Percentiles rank a stretch among this genome's conserved stretches.
These are phyloP conservation scores for Rutstroemia sp. DNA, from an alignment of 2,329 filamentous ascomycete species.

Conservation along the genomic window DNA sequence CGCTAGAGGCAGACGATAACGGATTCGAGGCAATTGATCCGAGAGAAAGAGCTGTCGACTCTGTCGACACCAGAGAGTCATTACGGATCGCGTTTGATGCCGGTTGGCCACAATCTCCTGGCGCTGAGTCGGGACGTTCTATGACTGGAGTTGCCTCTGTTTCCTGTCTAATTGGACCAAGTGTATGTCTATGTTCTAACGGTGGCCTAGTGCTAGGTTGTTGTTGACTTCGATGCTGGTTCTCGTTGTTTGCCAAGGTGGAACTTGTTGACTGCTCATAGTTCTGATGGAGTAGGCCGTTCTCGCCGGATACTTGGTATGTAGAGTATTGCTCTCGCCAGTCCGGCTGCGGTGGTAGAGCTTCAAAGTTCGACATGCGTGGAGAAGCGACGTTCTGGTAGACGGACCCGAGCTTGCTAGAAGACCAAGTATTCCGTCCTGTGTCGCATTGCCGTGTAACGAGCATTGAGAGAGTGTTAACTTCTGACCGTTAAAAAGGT, in stretches of 20 bases:
- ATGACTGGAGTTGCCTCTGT: constrained; percentile 16
- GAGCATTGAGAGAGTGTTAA: constrained; percentile 30
- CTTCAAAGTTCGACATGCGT: constrained; percentile 33
- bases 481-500: constrained; percentile 10
- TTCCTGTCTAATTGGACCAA: constrained; percentile 23
- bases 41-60: constrained; percentile 33
- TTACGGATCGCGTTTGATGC: constrained; percentile 32
- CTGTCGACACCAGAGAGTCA: constrained; percentile 34
- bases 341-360: constrained; percentile 29
- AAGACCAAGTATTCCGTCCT: constrained; percentile 32
- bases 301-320: constrained; percentile 26
- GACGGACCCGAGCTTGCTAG: constrained; percentile 30
- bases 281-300: constrained; percentile 20
- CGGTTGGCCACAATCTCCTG: constrained; percentile 21
- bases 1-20: constrained; percentile 33
- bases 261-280: constrained; percentile 24
- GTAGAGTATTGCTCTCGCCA: constrained; percentile 32
- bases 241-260: constrained; percentile 17
- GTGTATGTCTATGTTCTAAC: constrained; percentile 28
- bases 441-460: constrained; percentile 32
- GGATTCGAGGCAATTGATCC: constrained; percentile 34
- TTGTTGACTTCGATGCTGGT: constrained; percentile 11
- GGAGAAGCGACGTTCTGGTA: constrained; percentile 29
- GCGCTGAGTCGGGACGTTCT: constrained; percentile 28
- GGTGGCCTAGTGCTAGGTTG: constrained; percentile 18